These are phyloP conservation scores for Fusarium udum DNA, from an alignment of 2,329 filamentous ascomycete species.

Conservation along the genomic window DNA sequence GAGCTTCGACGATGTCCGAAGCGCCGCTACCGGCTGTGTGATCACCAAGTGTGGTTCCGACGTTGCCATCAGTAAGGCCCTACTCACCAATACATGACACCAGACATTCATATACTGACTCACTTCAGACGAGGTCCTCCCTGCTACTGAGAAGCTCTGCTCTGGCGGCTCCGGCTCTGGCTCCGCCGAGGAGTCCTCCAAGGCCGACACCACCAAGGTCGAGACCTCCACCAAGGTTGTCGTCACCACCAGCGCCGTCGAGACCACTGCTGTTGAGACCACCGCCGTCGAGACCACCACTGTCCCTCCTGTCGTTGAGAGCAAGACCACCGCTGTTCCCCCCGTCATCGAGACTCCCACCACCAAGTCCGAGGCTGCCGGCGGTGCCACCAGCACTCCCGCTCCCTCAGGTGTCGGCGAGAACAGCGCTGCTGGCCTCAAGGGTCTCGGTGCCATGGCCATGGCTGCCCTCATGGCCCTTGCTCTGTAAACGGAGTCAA, in stretches of 20 bases:
- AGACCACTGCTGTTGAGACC: constrained; percentile 15
- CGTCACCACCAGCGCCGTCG: constrained; percentile 1
- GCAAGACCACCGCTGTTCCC: constrained; percentile 19
- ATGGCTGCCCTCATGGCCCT: constrained; percentile 47
- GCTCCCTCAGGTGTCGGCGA: constrained; percentile 34
- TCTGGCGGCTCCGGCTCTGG: constrained; percentile 19
- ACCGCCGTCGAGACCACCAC: constrained; percentile 5
- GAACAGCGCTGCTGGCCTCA: constrained; percentile 46
- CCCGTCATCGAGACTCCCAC: constrained; percentile 21
- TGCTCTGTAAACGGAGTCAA: constrained; percentile 48
- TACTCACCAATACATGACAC: not conserved
- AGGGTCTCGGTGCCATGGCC: constrained; percentile 47
- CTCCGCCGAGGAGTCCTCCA: constrained; percentile 9
- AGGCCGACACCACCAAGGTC: constrained; percentile 1
- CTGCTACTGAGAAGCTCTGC: constrained; percentile 51
- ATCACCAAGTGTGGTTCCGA: constrained; percentile 50
- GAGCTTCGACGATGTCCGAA: constrained; percentile 47
- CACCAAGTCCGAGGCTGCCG: constrained; percentile 4
- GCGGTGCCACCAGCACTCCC: constrained; percentile 9
- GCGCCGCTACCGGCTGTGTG: constrained; percentile 49
- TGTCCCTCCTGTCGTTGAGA: constrained; percentile 22
- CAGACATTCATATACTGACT: constrained; percentile 25
- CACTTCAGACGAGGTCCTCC: constrained; percentile 50
- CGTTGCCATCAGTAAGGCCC: constrained; percentile 50
- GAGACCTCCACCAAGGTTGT: constrained; percentile 18